Evolutionary conservation across 1,139 yeast species (phyloP).

Genomic region (Candida dubliniensis): DNA sequence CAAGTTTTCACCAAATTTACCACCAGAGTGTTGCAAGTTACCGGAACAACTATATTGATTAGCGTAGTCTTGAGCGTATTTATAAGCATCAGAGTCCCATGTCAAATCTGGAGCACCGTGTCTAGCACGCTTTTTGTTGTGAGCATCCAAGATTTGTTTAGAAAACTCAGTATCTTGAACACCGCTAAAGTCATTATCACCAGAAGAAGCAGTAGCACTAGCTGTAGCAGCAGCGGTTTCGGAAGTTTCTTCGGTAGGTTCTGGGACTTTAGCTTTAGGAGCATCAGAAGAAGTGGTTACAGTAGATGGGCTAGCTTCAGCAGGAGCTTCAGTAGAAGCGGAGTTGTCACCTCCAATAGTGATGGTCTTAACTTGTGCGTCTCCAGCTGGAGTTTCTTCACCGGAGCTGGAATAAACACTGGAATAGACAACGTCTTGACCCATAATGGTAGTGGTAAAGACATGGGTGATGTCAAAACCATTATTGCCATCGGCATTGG

Average conservation of each 20-base stretch:
- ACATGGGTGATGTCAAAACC: slow-evolving; percentile 13
- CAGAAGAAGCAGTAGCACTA: slow-evolving; percentile 6
- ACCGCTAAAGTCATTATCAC: slow-evolving; percentile 11
- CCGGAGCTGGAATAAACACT: slow-evolving; percentile 10
- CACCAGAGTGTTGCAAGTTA: slow-evolving; percentile 70
- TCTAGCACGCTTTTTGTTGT: slow-evolving; percentile 65
- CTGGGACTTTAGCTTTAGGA: slow-evolving; percentile 14
- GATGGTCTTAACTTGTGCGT: slow-evolving; percentile 9
- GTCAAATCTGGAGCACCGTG: slow-evolving; percentile 61
- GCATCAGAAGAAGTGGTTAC: slow-evolving; percentile 7
- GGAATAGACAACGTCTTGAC: slow-evolving; percentile 12
- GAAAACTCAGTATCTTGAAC: slow-evolving; percentile 13
- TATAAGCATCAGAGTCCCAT: slow-evolving; percentile 66
- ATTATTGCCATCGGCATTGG: slow-evolving; percentile 3
- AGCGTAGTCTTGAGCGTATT: slow-evolving; percentile 71
- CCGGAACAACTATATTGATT: slow-evolving; percentile 70
- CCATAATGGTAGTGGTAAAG: slow-evolving; percentile 12
- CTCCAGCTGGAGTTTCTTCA: slow-evolving; percentile 2
- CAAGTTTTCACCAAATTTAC: slow-evolving; percentile 83
- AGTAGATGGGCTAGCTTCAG: slow-evolving; percentile 12
- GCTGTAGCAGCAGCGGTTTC: slow-evolving; percentile 8
- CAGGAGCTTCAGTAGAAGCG: slow-evolving; percentile 12
- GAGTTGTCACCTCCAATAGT: slow-evolving; percentile 11
- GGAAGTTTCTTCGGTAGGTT: slow-evolving; percentile 12
- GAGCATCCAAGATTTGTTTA: slow-evolving; percentile 48